phyloP scores from a whole-genome alignment of 495 filamentous ascomycete genomes.

The Aspergillus funiculosus region DNA sequence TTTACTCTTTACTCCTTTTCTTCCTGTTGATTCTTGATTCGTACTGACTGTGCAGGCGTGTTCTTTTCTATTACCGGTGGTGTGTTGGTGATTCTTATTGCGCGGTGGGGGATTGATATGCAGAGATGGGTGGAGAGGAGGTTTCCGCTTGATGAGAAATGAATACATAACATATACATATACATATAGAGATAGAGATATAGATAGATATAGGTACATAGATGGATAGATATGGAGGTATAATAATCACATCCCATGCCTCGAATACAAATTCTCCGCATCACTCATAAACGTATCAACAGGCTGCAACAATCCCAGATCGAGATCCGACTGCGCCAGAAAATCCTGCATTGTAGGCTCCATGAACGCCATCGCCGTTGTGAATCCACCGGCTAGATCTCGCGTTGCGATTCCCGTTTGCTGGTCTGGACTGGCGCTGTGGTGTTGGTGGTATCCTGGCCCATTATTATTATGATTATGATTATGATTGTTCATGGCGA shows the following conservation, averaged over 20 bases:
- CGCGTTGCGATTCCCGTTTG: not conserved
- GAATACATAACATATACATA: not conserved
- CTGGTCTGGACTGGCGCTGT: not conserved
- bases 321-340: constrained; percentile 40
- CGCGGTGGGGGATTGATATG: constrained; percentile 40
- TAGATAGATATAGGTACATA: constrained; percentile 1
- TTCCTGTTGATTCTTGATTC: constrained; percentile 1
- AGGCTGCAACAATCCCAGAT: constrained; percentile 36
- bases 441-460: not conserved
- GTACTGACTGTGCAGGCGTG: constrained; percentile 25
- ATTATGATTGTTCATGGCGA: not conserved
- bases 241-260: constrained; percentile 25
- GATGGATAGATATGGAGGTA: not conserved
- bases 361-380: constrained; percentile 41
- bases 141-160: constrained; percentile 19
- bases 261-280: constrained; percentile 35
- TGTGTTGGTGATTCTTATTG: constrained; percentile 29
- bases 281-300: constrained; percentile 41
- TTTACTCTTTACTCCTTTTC: constrained; percentile 5
- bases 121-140: constrained; percentile 36
- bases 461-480: not conserved
- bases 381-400: constrained; percentile 25
- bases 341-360: constrained; percentile 46
- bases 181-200: not conserved
- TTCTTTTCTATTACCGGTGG: constrained; percentile 32